A percentile compares a stretch with the other conserved stretches of the same genome.
Conservation (phyloP, 208 protist species). For the Trypanosoma congolense region DNA sequence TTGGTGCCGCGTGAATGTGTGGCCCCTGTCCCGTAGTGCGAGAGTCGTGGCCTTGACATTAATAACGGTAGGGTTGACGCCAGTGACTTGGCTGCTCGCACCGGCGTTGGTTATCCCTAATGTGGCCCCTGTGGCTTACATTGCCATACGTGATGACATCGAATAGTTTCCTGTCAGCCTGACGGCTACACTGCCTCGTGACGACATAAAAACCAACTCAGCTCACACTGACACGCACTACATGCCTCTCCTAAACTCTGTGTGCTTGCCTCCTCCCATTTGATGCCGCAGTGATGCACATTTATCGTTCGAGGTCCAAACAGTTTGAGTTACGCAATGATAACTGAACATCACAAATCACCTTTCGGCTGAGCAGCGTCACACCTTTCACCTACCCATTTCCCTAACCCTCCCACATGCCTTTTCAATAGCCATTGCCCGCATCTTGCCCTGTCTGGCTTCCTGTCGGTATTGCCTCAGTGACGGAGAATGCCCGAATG, state of each 20-base stretch:
- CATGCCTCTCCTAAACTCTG: background rate
- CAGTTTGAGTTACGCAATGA: slow-evolving; percentile 5
- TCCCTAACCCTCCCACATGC: too few species aligned
- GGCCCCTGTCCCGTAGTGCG: slow-evolving; percentile 2
- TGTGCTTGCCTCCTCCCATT: background rate
- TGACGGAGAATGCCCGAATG: slow-evolving; percentile 2
- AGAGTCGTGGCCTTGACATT: background rate
- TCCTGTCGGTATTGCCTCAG: background rate
- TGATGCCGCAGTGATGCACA: background rate
- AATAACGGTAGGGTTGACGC: too few species aligned
- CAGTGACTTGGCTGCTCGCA: too few species aligned
- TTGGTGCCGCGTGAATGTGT: background rate
- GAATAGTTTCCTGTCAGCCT: slow-evolving; percentile 9
- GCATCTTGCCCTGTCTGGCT: slow-evolving; percentile 5
- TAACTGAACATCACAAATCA: slow-evolving; percentile 6
- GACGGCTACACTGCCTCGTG: background rate
- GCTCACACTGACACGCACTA: slow-evolving; percentile 2
- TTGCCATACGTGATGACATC: slow-evolving; percentile 1
- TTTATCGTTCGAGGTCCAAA: slow-evolving; percentile 4
- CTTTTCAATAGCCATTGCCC: too few species aligned
- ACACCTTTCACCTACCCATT: too few species aligned
- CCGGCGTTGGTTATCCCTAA: too few species aligned
- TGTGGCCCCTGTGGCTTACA: background rate
- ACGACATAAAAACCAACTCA: slow-evolving; percentile 4
- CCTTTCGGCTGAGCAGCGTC: slow-evolving; percentile 5